Evolutionary conservation across 2,329 filamentous ascomycete genomes (phyloP).

Genomic region (Reticulascus tulasneorum): DNA sequence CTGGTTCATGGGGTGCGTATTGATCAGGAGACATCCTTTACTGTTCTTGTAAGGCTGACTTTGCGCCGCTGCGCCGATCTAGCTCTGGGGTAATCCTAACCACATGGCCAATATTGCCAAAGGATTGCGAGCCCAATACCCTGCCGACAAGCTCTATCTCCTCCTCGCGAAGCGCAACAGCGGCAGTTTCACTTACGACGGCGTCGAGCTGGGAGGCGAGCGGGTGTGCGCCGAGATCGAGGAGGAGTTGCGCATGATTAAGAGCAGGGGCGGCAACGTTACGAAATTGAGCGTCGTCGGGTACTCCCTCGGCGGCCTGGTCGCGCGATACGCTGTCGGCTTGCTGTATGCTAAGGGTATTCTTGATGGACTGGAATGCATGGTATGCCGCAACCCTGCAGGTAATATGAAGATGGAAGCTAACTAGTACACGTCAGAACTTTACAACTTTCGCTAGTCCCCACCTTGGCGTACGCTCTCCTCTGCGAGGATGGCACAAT

Average conservation of each 20-base stretch:
- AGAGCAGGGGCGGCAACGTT: slow-evolving; percentile 63
- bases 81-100: slow-evolving; percentile 76
- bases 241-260: slow-evolving; percentile 54
- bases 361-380: slow-evolving; percentile 74
- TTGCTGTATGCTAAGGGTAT: slow-evolving; percentile 76
- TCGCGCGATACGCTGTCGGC: slow-evolving; percentile 82
- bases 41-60: slow-evolving; percentile 17
- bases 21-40: slow-evolving; percentile 4
- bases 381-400: slow-evolving; percentile 42
- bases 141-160: slow-evolving; percentile 63
- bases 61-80: slow-evolving; percentile 13
- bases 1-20: slow-evolving; percentile 69
- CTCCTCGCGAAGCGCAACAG: slow-evolving; percentile 69
- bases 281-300: slow-evolving; percentile 82
- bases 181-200: slow-evolving; percentile 69
- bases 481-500: slow-evolving; percentile 61
- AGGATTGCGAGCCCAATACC: slow-evolving; percentile 56
- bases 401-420: background rate
- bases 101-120: slow-evolving; percentile 68
- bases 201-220: slow-evolving; percentile 65
- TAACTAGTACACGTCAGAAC: slow-evolving; percentile 49
- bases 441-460: slow-evolving; percentile 91
- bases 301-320: slow-evolving; percentile 84
- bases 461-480: slow-evolving; percentile 72
- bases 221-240: slow-evolving; percentile 65